Base-by-base conservation (phyloP, 805 yeast species). In the Yamadazyma olivae region DNA sequence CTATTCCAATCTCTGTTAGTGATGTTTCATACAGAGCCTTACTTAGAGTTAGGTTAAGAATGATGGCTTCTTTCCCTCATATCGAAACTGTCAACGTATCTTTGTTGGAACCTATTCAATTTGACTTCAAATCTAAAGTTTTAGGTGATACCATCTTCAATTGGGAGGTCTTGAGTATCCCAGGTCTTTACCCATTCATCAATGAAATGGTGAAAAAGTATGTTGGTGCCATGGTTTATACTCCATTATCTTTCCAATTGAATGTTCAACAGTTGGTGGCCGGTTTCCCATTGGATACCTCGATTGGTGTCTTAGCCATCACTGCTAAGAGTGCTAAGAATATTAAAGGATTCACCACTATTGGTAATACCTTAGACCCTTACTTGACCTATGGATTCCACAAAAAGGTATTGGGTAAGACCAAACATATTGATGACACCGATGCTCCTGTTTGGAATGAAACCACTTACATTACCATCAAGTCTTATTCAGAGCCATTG, bases 31-130 rank as follows among this genome's bases (percentile, higher is more conserved):
- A 91, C 57, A 74, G 68, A 40, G 88, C 85, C 9, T 68, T 77
- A 42, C 75, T 82, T 31, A 77, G 98, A 59, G 78, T 93, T 35
- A 74, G 97, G 53, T 60, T 95, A 56, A 84, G 89, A 70, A 81
- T 93, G 81, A 91, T 87, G 83, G 60, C 88, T 3, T 72, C 86
- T 7, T 89, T 84, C 61, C 99, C 99, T 3, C 98, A 93, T 63
- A 71, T 93, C 42, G 95, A 93, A 58, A 90, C 96, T 1, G 81
- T 89, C 16, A 90, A 84, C 53, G 77, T 93, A 20, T 81, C 95
- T 13, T 65, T 95, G 46, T 67, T 89, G 61, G 91, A 87, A 40
- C 82, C 93, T 24, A 97, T 98, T 6, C 75, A 81, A 46, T 77
- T 91, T 59, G 99, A 95, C 61, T 93, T 90, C 57, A 75, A 78